Conservation (phyloP, 1,284 basidiomycete genomes). For the Ustilago trichophora region DNA sequence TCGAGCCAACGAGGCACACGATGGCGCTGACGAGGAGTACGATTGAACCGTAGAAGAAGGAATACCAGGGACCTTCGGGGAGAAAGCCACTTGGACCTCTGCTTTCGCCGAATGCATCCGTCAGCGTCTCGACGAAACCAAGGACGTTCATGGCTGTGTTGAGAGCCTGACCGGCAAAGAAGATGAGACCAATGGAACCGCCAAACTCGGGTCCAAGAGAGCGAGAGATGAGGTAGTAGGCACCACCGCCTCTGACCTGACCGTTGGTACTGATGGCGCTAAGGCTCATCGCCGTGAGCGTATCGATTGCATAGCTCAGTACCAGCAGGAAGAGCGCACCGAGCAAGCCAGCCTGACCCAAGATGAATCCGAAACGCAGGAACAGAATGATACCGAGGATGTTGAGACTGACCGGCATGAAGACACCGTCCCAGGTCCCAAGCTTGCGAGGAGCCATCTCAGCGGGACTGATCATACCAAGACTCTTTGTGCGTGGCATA, state of each 20-base stretch:
- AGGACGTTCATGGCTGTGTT: constrained; percentile 65
- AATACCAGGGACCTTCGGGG: constrained; percentile 63
- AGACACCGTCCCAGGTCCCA: constrained; percentile 65
- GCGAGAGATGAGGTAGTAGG: constrained; percentile 65
- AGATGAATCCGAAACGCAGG: constrained; percentile 64
- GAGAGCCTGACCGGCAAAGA: constrained; percentile 64
- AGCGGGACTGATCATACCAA: constrained; percentile 53
- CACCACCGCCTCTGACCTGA: constrained; percentile 64
- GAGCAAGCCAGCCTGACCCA: constrained; percentile 63
- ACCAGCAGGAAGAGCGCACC: constrained; percentile 59
- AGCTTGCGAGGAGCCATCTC: constrained; percentile 61
- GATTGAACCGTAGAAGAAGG: constrained; percentile 61
- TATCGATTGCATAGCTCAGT: constrained; percentile 62
- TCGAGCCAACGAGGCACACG: constrained; percentile 63
- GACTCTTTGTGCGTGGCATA: constrained; percentile 37
- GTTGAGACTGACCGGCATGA: constrained; percentile 65
- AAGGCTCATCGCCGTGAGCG: constrained; percentile 63
- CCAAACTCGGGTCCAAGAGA: constrained; percentile 65
- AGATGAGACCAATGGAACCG: constrained; percentile 65
- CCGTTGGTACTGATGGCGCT: constrained; percentile 65
- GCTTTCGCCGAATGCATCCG: constrained; percentile 58
- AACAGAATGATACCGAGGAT: constrained; percentile 66
- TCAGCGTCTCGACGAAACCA: constrained; percentile 64
- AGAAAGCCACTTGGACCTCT: constrained; percentile 48
- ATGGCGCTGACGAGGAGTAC: constrained; percentile 58